Evolutionary conservation across 1,139 yeast species (phyloP).

Genomic region (Spathaspora jeffriesii): DNA sequence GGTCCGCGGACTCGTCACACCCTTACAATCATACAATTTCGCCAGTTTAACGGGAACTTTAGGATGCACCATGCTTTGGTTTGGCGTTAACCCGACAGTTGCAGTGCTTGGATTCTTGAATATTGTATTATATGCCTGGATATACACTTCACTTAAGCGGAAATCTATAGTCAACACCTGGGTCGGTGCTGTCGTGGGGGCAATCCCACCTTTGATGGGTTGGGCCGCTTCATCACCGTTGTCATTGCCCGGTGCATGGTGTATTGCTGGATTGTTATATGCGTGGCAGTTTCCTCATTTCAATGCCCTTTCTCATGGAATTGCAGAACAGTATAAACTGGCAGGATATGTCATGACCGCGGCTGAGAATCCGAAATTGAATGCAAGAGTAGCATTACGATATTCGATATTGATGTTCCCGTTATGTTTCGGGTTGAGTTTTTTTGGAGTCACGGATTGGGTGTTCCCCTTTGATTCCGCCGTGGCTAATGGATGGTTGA

Average conservation of each 20-base stretch:
- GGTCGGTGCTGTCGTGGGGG: constrained; percentile 99
- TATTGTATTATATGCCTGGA: constrained; percentile 82
- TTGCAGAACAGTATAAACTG: constrained; percentile 80
- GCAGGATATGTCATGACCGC: constrained; percentile 99
- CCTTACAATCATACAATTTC: constrained; percentile 76
- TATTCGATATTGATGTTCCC: constrained; percentile 93
- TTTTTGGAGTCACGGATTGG: constrained; percentile 82
- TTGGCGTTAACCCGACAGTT: constrained; percentile 87
- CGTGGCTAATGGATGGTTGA: constrained; percentile 81
- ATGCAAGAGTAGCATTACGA: constrained; percentile 91
- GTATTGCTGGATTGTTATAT: constrained; percentile 82
- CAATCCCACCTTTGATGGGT: constrained; percentile 98
- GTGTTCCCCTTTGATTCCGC: constrained; percentile 80
- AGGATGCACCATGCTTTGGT: constrained; percentile 69
- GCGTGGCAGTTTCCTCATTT: constrained; percentile 99
- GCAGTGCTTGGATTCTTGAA: constrained; percentile 77
- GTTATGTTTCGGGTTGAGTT: constrained; percentile 79
- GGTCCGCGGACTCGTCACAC: constrained; percentile 77
- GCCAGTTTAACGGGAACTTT: constrained; percentile 72
- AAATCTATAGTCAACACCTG: constrained; percentile 87
- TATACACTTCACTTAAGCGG: constrained; percentile 88
- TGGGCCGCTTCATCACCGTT: constrained; percentile 95
- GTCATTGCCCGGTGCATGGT: constrained; percentile 92
- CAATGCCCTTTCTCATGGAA: constrained; percentile 86
- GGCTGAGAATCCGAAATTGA: constrained; percentile 85